Conservation (phyloP, 164 flowering plant genomes). For the Litsea cubeba region DNA sequence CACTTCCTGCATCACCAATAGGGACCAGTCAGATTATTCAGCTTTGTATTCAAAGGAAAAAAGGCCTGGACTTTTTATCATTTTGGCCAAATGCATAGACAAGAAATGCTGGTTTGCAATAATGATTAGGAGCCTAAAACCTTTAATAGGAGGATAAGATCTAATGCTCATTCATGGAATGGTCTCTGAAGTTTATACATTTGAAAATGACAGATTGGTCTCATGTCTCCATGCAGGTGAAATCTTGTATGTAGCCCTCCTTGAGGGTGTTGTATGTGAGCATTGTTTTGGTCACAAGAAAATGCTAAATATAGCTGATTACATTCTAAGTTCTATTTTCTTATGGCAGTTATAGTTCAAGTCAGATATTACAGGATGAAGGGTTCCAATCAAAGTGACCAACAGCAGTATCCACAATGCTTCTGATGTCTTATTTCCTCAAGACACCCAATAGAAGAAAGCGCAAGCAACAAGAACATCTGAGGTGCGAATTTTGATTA, state of each 20-base stretch:
- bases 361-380: not conserved
- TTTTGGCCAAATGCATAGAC: not conserved
- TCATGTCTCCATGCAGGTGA: not conserved
- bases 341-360: not conserved
- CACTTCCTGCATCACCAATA: conserved; percentile 47
- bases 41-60: not conserved
- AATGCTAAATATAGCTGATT: not conserved
- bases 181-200: not conserved
- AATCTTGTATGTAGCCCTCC: too few species aligned
- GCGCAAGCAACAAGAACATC: not conserved
- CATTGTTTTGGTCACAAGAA: not conserved
- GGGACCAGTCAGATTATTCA: not conserved
- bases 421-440: not conserved
- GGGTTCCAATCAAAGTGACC: not conserved
- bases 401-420: not conserved
- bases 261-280: not conserved
- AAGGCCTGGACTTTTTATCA: not conserved
- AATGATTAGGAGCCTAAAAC: not conserved
- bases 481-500: not conserved
- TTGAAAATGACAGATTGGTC: not conserved
- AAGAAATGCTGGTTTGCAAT: not conserved
- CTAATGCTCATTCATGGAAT: not conserved
- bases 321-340: too few species aligned
- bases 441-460: not conserved
- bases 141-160: not conserved